Conservation (phyloP, 2,329 filamentous ascomycete genomes). For the Dendrostoma leiphaemia region DNA sequence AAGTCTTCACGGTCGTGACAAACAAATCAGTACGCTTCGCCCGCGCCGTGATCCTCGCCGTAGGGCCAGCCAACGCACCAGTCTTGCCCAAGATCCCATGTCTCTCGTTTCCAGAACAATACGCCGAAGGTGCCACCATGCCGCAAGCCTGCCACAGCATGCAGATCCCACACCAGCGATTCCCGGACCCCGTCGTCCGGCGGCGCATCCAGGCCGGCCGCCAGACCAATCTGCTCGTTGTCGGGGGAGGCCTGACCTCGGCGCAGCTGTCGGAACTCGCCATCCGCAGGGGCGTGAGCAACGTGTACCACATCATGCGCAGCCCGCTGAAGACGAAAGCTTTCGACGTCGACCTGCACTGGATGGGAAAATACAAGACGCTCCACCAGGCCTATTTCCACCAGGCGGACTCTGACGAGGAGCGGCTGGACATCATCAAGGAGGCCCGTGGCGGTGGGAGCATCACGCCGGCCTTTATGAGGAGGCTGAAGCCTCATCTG, state of each 20-base stretch:
- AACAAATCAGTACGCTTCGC: conserved; percentile 54
- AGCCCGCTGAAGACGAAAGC: conserved; percentile 61
- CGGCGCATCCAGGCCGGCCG: conserved; percentile 47
- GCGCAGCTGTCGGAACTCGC: conserved; percentile 70
- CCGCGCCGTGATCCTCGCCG: conserved; percentile 65
- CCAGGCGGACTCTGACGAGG: conserved; percentile 68
- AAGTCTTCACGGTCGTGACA: conserved; percentile 65
- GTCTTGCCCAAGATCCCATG: conserved; percentile 33
- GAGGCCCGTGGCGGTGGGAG: conserved; percentile 73
- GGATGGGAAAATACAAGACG: conserved; percentile 83
- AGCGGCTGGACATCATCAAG: conserved; percentile 65
- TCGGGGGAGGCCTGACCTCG: conserved; percentile 75
- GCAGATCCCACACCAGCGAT: conserved; percentile 48
- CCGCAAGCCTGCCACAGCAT: conserved; percentile 62
- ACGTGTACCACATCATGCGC: conserved; percentile 70
- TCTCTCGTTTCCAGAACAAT: conserved; percentile 4
- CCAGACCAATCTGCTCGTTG: conserved; percentile 64
- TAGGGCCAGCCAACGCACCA: conserved; percentile 66
- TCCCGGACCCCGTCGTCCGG: conserved; percentile 53
- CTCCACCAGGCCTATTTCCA: conserved; percentile 74
- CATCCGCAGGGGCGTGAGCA: conserved; percentile 61
- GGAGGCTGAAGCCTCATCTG: conserved; percentile 62
- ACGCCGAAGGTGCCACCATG: conserved; percentile 11
- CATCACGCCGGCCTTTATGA: conserved; percentile 67
- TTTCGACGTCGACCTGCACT: conserved; percentile 73